Conservation (phyloP, 2,329 filamentous ascomycete species). For the Neonectria hederae region DNA sequence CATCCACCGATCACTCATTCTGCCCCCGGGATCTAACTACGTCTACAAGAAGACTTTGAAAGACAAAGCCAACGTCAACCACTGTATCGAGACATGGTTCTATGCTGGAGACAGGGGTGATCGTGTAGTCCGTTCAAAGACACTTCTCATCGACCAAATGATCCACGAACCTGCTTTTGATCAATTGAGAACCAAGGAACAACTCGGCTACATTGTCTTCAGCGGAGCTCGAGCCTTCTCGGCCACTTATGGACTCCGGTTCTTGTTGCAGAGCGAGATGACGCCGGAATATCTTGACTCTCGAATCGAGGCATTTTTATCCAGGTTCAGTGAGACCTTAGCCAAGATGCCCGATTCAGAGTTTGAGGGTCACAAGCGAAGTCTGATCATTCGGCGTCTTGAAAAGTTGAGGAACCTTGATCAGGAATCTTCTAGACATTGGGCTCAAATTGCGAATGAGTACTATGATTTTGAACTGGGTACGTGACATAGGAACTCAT, state of each 20-base stretch:
- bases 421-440: constrained; percentile 84
- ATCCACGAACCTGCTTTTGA: constrained; percentile 94
- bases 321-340: constrained; percentile 71
- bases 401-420: constrained; percentile 94
- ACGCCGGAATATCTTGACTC: constrained; percentile 84
- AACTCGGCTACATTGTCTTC: constrained; percentile 96
- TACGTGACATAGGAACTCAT: constrained; percentile 54
- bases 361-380: constrained; percentile 91
- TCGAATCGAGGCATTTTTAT: constrained; percentile 87
- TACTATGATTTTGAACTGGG: constrained; percentile 90
- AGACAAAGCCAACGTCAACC: constrained; percentile 89
- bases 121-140: constrained; percentile 75
- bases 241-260: constrained; percentile 86
- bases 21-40: constrained; percentile 83
- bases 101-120: constrained; percentile 76
- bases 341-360: constrained; percentile 81
- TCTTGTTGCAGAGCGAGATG: constrained; percentile 94
- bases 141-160: constrained; percentile 87
- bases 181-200: constrained; percentile 94
- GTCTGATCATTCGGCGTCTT: constrained; percentile 83
- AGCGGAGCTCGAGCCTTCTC: constrained; percentile 76
- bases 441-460: constrained; percentile 85
- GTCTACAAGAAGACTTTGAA: constrained; percentile 83
- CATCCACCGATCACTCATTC: constrained; percentile 77
- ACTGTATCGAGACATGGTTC: constrained; percentile 83